Base-by-base conservation (phyloP, 2,329 filamentous ascomycete genomes). In the Exophiala lecanii-corni region DNA sequence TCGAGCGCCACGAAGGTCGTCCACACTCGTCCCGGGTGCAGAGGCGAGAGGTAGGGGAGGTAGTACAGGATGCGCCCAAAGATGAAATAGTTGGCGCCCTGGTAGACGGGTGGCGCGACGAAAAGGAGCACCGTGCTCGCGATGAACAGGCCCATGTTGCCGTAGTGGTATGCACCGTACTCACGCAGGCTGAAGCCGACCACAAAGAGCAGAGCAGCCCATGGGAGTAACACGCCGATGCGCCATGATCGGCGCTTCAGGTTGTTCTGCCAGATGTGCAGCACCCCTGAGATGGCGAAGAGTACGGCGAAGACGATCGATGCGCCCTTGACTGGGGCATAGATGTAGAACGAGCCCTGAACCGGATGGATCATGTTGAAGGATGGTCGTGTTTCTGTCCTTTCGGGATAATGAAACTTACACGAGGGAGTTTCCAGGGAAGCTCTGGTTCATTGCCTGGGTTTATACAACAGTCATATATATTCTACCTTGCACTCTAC, bases 1-100 rank as follows among this genome's bases (percentile, higher is more conserved):
- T 79, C 74, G 7, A 76, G 62, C 1, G 71, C 62, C 25, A 82
- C 62, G 49, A 82, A 76, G 3, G 70, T 72, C 49, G 78, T 81
- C 51, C 81, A 75, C 3, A 81, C 67, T 3, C 75, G 69, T 2
- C 74, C 75, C 0, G 75, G 75, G 50, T 78, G 74, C 23, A 78
- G 68, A 1, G 65, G 63, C 1, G 59, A 58, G 28, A 72, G 66
- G 45, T 78, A 78, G 3, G 73, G 61, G 2, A 65, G 58, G 38
- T 70, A 67, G 43, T 68, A 68, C 0, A 79, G 61, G n/a, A 76
- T 67, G 19, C 71, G 68, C 12, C 65, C 69, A 0, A 78, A 63
- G 42, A 76, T 75, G 25, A 74, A 64, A 53, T 75, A 78, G 41
- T 74, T 75, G 39, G 64, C 63, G 5, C 60, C 62, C 45, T 67